Evolutionary conservation across 2,329 filamentous ascomycete genomes (phyloP), one percentile per base, ranked within the genome.

Genomic region (Colletotrichum orchidophilum): DNA sequence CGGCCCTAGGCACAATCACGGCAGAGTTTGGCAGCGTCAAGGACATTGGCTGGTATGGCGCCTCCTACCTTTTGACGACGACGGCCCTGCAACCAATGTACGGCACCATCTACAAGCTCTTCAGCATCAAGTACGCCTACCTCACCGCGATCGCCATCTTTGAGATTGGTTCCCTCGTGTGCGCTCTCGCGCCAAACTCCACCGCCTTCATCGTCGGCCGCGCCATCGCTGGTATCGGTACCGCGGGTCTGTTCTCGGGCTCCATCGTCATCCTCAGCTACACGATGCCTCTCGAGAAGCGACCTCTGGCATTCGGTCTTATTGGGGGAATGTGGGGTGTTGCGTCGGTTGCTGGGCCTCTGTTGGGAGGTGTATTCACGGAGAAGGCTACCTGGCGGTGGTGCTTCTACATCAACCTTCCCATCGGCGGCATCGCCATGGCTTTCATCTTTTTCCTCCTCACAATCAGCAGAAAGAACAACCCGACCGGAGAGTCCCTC

Each of bases 241-340:
- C 83, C 12, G 86, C 85, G 7, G 86, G 87, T 27, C 76, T 88
- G 62, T 85, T 87, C 64, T 85, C 85, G 1, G 86, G 87, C 21
- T 82, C 83, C 52, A 83, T 87, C 26, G 83, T 86, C 50, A 85
- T 87, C 59, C 78, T 87, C 65, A 80, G 80, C 12, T 81, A 84
- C 50, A 82, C 83, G 6, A 80, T 90, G 58, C 88, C 88, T 5
- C 82, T 90, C 9, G 78, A 84, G 8, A 87, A 88, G 75, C 82
- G 88, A 35, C 88, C 85, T 8, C 78, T 87, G 33, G 87, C 86
- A 27, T 88, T 88, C 64, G 88, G 87, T 29, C 76, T 89, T 50
- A 82, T 90, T 50, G 86, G 86, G 12, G 86, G 83, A 60, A 87
- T 89, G 81, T 90, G 86, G 78, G 88, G 88, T 18, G 83, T 91